phyloP scores from a whole-genome alignment of 805 yeast genomes.

The Ogataea philodendri region DNA sequence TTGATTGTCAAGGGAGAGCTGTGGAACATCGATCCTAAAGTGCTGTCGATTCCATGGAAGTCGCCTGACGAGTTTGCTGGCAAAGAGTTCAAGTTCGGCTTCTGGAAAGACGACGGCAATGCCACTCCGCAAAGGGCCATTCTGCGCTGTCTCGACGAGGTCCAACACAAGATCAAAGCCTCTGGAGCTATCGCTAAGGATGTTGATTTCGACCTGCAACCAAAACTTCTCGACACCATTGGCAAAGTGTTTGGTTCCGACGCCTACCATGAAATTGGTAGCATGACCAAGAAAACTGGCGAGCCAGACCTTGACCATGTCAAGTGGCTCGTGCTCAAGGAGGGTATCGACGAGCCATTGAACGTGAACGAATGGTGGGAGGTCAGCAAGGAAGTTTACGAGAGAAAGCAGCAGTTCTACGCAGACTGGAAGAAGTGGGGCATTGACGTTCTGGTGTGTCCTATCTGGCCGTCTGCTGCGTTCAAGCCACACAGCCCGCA shows the following conservation, averaged over 20 bases:
- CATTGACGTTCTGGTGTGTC: constrained; percentile 32
- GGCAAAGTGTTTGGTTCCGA: constrained; percentile 44
- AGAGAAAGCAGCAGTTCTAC: constrained; percentile 35
- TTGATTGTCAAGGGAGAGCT: constrained; percentile 40
- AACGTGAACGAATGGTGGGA: constrained; percentile 40
- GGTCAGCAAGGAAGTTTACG: constrained; percentile 34
- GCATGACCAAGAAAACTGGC: constrained; percentile 22
- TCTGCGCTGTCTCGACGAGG: neutral
- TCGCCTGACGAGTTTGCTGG: constrained; percentile 4
- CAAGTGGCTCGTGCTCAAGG: constrained; percentile 2
- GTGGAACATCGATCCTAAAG: constrained; percentile 49
- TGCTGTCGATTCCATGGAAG: constrained; percentile 50
- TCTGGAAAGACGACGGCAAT: constrained; percentile 42
- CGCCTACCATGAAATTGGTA: constrained; percentile 33
- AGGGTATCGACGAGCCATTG: constrained; percentile 6
- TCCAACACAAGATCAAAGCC: neutral
- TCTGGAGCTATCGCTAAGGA: constrained; percentile 53
- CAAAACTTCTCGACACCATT: constrained; percentile 22
- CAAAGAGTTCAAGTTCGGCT: constrained; percentile 42
- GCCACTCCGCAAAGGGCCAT: constrained; percentile 42
- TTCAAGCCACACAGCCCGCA: constrained; percentile 29
- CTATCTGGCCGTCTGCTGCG: constrained; percentile 42
- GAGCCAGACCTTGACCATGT: constrained; percentile 23
- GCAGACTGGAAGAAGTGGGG: constrained; percentile 31
- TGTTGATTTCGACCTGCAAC: constrained; percentile 43